A percentile compares a stretch with the other conserved stretches of the same genome.
These are phyloP conservation scores for Hordeum vulgare DNA, from an alignment of 176 grass and related monocot genomes.

Conservation along the genomic window DNA sequence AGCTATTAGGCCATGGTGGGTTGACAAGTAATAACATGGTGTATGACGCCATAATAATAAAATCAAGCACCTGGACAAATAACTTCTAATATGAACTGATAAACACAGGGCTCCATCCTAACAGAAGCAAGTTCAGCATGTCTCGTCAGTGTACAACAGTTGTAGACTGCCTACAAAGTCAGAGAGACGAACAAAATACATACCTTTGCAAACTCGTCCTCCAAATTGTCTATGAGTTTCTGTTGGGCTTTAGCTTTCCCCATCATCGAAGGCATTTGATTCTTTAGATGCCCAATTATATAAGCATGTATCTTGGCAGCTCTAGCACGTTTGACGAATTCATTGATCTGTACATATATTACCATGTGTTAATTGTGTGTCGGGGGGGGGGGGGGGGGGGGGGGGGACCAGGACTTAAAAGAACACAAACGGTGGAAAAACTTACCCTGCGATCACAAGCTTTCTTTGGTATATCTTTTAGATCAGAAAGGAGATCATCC, in stretches of 20 bases:
- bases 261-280: constrained; percentile 90
- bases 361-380: not conserved
- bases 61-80: not conserved
- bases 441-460: constrained; percentile 88
- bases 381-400: too few relatives aligned
- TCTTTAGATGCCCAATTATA: constrained; percentile 88
- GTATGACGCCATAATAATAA: not conserved
- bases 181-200: not conserved
- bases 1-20: not conserved
- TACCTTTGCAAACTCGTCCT: constrained; percentile 85
- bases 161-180: not conserved
- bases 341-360: constrained; percentile 63
- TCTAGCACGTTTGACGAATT: constrained; percentile 95
- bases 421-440: not conserved
- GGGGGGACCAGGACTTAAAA: not conserved
- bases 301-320: constrained; percentile 95
- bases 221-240: constrained; percentile 75
- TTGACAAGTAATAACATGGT: not conserved
- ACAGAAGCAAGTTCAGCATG: not conserved
- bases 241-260: constrained; percentile 95
- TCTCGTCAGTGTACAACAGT: not conserved
- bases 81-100: not conserved
- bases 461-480: constrained; percentile 98
- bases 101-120: not conserved
- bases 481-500: constrained; percentile 93